Conservation (phyloP, 192 early-diverging fungal species). For the Lobosporangium transversale region DNA sequence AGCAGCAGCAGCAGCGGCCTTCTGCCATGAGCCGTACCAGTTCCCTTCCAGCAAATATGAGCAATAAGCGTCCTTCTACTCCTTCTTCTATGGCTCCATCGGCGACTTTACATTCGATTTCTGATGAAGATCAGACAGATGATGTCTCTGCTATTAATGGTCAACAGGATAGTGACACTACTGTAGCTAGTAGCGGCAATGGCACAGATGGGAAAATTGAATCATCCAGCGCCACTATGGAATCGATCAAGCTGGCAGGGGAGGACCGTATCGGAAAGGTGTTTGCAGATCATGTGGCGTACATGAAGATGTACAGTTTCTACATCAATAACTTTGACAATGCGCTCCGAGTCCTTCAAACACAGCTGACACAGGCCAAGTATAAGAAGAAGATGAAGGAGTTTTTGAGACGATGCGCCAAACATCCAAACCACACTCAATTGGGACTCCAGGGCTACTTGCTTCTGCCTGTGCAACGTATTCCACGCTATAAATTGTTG, state of each 20-base stretch:
- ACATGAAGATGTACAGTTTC: conserved; percentile 84
- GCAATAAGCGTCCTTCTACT: no score
- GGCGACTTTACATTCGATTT: conserved; percentile 29
- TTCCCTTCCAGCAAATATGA: conserved; percentile 44
- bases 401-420: conserved; percentile 58
- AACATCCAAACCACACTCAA: conserved; percentile 73
- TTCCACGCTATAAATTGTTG: conserved; percentile 90
- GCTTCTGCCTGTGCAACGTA: conserved; percentile 88
- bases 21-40: conserved; percentile 16
- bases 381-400: conserved; percentile 54
- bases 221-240: neutral
- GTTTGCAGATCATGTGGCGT: conserved; percentile 76
- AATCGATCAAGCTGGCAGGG: conserved; percentile 1
- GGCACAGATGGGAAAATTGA: neutral
- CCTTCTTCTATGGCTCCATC: conserved; percentile 11
- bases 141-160: neutral
- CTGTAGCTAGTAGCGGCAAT: neutral
- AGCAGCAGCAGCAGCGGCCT: neutral
- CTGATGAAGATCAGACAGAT: conserved; percentile 27
- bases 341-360: conserved; percentile 67
- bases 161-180: neutral
- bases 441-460: conserved; percentile 86
- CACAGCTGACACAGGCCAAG: conserved; percentile 40
- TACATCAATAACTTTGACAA: conserved; percentile 90
- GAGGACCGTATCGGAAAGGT: conserved; percentile 69